Conservation (phyloP, 139 green algal species). For the Chlamydomonas sp. region DNA sequence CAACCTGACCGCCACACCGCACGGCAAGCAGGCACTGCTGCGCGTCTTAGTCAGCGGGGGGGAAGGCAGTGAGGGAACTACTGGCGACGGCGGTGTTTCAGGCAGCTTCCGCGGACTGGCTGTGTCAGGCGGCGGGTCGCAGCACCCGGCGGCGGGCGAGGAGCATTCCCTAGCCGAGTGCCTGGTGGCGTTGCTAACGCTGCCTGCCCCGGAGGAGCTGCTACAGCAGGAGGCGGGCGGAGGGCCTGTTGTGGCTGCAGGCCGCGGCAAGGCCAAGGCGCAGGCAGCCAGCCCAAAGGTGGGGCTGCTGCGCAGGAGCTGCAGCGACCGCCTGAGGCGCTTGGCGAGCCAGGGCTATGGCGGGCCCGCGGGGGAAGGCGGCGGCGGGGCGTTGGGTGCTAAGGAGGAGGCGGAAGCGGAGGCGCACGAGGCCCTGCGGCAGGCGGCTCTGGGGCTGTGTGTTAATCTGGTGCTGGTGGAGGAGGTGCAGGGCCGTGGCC, state of each 20-base stretch:
- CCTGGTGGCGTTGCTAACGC: constrained; percentile 19
- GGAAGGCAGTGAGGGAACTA: neutral
- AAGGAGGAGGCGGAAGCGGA: constrained; percentile 25
- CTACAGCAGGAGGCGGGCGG: neutral
- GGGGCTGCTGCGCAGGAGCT: neutral
- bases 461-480: constrained; percentile 11
- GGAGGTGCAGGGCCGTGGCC: neutral
- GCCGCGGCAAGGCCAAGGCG: neutral
- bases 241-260: neutral
- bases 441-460: constrained; percentile 8
- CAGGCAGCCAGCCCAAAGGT: neutral
- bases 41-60: neutral
- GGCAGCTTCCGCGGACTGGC: neutral
- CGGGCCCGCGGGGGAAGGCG: neutral
- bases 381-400: neutral
- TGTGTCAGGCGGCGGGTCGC: neutral
- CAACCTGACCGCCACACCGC: neutral
- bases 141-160: neutral
- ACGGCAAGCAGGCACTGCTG: constrained; percentile 19
- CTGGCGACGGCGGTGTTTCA: neutral
- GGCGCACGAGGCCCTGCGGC: constrained; percentile 12
- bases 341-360: neutral
- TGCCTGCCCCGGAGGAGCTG: constrained; percentile 11
- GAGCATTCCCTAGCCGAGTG: neutral
- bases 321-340: constrained; percentile 1